A percentile compares a stretch with the other conserved stretches of the same genome.
Evolutionary conservation across 2,329 filamentous ascomycete species (phyloP).

Genomic region (Purpureocillium lavendulum): DNA sequence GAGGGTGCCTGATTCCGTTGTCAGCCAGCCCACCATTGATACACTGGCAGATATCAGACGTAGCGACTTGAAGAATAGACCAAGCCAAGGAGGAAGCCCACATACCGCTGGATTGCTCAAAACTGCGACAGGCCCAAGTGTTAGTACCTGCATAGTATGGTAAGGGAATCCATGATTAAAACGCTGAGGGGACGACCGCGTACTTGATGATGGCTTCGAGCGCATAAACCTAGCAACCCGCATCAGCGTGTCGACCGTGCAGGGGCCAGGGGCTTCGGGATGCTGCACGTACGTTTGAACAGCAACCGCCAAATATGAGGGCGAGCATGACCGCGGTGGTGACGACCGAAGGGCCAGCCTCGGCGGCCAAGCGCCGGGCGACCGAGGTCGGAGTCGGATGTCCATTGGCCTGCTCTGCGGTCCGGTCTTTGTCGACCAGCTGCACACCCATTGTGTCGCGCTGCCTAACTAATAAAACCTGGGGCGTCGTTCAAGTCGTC

Average conservation of each 20-base stretch:
- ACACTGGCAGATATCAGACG: no score
- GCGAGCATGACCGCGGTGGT: constrained; percentile 60
- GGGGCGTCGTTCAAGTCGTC: no score
- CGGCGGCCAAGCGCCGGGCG: neutral
- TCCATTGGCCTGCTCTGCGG: neutral
- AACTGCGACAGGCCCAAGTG: constrained; percentile 36
- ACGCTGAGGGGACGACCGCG: constrained; percentile 32
- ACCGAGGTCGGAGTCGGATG: neutral
- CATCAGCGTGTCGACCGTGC: neutral
- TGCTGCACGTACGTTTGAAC: constrained; percentile 64
- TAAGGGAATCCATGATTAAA: no score
- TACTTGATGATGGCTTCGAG: constrained; percentile 92
- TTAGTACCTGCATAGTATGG: constrained; percentile 3
- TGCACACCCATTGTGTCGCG: neutral
- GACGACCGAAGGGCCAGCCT: constrained; percentile 29
- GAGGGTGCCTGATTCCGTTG: constrained; percentile 54
- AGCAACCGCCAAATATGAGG: constrained; percentile 93
- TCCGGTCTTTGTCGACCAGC: neutral
- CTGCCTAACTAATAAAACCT: no score
- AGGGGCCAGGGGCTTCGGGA: neutral
- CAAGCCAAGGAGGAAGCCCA: neutral
- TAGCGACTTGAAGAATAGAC: no score
- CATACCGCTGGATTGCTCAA: constrained; percentile 75
- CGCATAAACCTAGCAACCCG: constrained; percentile 68
- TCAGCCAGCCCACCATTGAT: no score